Conservation (phyloP, 352 stramenopile species). For the Phytopythium cucurbitacearum region DNA sequence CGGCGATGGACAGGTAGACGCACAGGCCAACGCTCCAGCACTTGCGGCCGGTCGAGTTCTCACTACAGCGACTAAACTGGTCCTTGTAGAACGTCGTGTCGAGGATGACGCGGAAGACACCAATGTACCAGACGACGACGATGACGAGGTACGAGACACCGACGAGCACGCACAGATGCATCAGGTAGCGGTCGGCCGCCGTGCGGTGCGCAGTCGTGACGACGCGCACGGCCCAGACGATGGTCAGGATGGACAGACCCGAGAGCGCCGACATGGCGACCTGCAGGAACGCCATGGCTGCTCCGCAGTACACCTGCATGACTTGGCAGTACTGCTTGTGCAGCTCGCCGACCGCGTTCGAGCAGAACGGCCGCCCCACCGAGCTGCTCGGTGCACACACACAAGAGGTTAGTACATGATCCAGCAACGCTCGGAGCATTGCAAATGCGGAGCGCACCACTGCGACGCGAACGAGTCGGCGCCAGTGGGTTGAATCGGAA, state of each 20-base stretch:
- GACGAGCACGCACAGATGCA: slow-evolving; percentile 66
- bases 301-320: slow-evolving; percentile 64
- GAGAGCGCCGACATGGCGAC: slow-evolving; percentile 46
- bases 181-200: slow-evolving; percentile 61
- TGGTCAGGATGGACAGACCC: slow-evolving; percentile 35
- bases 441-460: slow-evolving; percentile 30
- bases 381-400: slow-evolving; percentile 12
- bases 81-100: slow-evolving; percentile 79
- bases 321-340: slow-evolving; percentile 76
- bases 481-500: slow-evolving; percentile 54
- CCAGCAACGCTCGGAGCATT: neutral
- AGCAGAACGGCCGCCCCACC: slow-evolving; percentile 37
- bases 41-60: slow-evolving; percentile 44
- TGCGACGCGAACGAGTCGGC: slow-evolving; percentile 51
- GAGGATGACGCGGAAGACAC: slow-evolving; percentile 55
- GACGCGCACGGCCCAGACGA: slow-evolving; percentile 48
- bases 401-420: neutral
- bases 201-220: slow-evolving; percentile 53
- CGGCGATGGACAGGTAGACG: slow-evolving; percentile 52
- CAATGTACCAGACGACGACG: slow-evolving; percentile 62
- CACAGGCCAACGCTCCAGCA: slow-evolving; percentile 72
- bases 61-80: slow-evolving; percentile 65
- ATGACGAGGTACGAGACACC: slow-evolving; percentile 40
- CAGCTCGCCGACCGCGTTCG: slow-evolving; percentile 48
- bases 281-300: slow-evolving; percentile 52